phyloP scores from a whole-genome alignment of 306 rosid genomes.

The Casuarina cunninghamiana region DNA sequence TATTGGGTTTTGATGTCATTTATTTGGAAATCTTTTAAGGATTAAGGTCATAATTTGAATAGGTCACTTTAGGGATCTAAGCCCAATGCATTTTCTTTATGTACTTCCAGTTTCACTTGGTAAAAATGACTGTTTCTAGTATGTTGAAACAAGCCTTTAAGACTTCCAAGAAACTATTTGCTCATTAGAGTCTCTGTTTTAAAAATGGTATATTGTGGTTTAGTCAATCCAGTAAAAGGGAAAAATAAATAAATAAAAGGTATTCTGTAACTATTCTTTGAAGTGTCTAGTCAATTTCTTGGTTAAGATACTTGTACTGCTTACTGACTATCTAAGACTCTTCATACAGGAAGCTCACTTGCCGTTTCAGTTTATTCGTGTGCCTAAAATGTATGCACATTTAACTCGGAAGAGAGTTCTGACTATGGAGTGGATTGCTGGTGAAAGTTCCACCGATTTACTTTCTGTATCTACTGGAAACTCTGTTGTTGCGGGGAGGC shows the following conservation, averaged over 20 bases:
- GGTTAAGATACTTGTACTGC: conserved; percentile 3
- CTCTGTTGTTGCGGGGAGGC: conserved; percentile 53
- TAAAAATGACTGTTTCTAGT: conserved; percentile 2
- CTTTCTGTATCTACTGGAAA: conserved; percentile 57
- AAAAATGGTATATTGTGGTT: neutral
- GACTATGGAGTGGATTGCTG: conserved; percentile 97
- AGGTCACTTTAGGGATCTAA: neutral
- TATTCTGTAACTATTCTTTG: neutral
- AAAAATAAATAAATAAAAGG: neutral
- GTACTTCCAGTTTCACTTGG: neutral
- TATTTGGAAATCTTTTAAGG: neutral
- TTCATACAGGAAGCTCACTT: conserved; percentile 82
- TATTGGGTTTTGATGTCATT: neutral
- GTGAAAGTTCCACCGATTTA: conserved; percentile 89
- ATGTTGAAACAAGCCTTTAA: neutral
- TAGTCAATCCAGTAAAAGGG: neutral
- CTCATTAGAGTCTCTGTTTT: neutral
- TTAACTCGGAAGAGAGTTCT: conserved; percentile 81
- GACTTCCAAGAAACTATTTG: neutral
- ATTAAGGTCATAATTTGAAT: neutral
- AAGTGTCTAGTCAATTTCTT: neutral
- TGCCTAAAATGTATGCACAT: conserved; percentile 67
- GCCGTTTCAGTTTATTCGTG: conserved; percentile 60
- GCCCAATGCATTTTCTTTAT: neutral
- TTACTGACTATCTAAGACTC: conserved; percentile 29